Base-by-base conservation (phyloP, 257 asterid species). In the Rehmannia glutinosa region DNA sequence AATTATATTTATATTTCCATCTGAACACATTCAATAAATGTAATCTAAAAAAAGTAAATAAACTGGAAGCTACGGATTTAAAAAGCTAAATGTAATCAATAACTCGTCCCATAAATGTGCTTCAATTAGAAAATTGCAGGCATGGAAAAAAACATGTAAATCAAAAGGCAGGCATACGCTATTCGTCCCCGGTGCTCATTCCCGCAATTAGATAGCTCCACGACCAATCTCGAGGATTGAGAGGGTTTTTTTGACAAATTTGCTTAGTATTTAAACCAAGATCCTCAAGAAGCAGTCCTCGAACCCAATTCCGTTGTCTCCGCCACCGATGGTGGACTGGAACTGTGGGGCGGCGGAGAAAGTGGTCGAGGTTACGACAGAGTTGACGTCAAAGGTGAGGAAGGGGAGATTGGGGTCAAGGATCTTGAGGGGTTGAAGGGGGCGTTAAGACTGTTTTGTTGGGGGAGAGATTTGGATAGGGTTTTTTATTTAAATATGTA, bases 181-280 rank as follows among this genome's bases (percentile, higher is more conserved):
- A 86, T 84, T 73, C 84, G 75, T 6, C 88, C 90, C 2, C 88
- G 70, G 39, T 84, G 91, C 64, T 86, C 87, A 8, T 83, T 87
- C 46, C 95, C 91, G 23, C 80, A 84, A 17, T 80, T 82, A 16
- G 95, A 86, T 63, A 87, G 79, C 83, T 87, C 95, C 47, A 87
- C 95, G 53, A 81, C 73, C 72, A 87, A 73, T 60, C 89, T 69
- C 8, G 49, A 86, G 74, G n/a, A n/a, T n/a, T n/a, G n/a, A n/a
- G n/a, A n/a, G n/a, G 1, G 91, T n/a, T 85, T 25, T 85, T 85
- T 30, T 83, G 88, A 54, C 81, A 85, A 16, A 85, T 85, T 62
- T 85, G 86, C 47, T 78, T 82, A 1, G 89, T 85, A 46, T 82
- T 85, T 58, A 85, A 82, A 2, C 89, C 92, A 3, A 85, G 80